Evolutionary conservation across 768 basidiomycete species (phyloP).

Genomic region (Glaciozyma antarctica): DNA sequence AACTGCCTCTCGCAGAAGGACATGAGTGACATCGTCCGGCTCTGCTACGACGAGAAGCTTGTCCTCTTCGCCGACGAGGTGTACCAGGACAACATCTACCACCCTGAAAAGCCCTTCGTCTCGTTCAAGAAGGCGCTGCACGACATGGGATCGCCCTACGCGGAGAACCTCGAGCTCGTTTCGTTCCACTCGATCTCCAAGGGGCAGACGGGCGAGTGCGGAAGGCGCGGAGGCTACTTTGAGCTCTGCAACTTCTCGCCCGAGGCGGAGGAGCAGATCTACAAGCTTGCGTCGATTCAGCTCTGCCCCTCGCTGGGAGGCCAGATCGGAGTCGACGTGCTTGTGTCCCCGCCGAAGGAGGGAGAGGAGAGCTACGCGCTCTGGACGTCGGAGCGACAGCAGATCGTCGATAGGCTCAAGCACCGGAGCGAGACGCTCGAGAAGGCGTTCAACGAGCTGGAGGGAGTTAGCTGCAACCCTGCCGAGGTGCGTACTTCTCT

Average conservation of each 20-base stretch:
- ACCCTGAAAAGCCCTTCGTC: constrained; percentile 59
- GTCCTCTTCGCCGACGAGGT: constrained; percentile 95
- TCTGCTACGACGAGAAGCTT: constrained; percentile 75
- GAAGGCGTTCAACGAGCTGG: constrained; percentile 63
- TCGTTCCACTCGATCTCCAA: constrained; percentile 98
- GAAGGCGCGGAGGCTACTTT: constrained; percentile 93
- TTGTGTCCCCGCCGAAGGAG: constrained; percentile 77
- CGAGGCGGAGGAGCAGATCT: constrained; percentile 72
- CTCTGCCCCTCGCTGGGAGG: constrained; percentile 85
- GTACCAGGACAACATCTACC: constrained; percentile 90
- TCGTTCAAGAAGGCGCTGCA: constrained; percentile 86
- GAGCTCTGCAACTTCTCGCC: constrained; percentile 74
- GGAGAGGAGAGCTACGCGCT: constrained; percentile 66
- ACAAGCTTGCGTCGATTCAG: constrained; percentile 89
- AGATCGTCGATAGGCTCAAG: constrained; percentile 65
- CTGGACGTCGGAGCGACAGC: constrained; percentile 74
- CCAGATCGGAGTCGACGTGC: constrained; percentile 85
- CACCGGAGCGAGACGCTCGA: constrained; percentile 65
- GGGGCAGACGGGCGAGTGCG: constrained; percentile 91
- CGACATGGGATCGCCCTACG: constrained; percentile 51
- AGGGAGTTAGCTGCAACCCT: constrained; percentile 81
- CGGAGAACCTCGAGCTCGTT: constrained; percentile 57
- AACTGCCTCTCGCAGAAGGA: constrained; percentile 62
- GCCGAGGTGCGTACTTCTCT: constrained; percentile 41
- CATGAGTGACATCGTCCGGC: constrained; percentile 62